These are phyloP conservation scores for Sanghuangporus sanghuang DNA, from an alignment of 1,284 basidiomycete species.

Conservation along the genomic window DNA sequence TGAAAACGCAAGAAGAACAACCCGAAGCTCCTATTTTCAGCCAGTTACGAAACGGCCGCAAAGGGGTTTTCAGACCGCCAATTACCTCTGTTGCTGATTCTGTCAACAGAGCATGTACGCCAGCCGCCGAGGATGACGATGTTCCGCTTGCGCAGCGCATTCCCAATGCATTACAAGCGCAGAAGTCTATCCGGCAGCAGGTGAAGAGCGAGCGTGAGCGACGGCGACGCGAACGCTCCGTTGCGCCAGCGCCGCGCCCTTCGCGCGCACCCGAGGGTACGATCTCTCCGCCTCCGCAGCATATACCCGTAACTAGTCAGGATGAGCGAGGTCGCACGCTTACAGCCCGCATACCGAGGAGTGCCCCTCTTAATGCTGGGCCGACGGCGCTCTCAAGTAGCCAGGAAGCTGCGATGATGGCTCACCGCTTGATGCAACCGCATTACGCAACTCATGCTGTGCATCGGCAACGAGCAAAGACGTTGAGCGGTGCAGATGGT, in stretches of 20 bases:
- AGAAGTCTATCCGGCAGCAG: constrained; percentile 68
- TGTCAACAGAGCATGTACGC: background rate
- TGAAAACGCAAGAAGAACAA: constrained; percentile 26
- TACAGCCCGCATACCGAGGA: background rate
- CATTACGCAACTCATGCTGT: constrained; percentile 33
- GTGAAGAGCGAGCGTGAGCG: constrained; percentile 63
- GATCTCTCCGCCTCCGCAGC: constrained; percentile 9
- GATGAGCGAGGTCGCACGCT: constrained; percentile 12
- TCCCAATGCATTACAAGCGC: constrained; percentile 71
- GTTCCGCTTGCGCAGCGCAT: constrained; percentile 74
- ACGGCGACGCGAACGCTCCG: constrained; percentile 41
- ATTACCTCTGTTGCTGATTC: background rate
- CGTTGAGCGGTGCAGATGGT: constrained; percentile 32
- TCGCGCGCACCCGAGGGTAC: constrained; percentile 28
- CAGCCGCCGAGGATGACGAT: constrained; percentile 47
- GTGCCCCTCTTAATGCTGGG: background rate
- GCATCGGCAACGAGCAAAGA: constrained; percentile 40
- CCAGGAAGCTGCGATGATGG: constrained; percentile 14
- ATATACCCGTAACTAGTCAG: constrained; percentile 5
- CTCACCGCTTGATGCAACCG: constrained; percentile 26
- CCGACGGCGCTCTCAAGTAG: constrained; percentile 7
- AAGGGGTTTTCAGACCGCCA: constrained; percentile 14
- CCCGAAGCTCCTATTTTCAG: constrained; percentile 21
- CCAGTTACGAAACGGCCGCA: constrained; percentile 16
- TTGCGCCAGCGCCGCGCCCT: constrained; percentile 24